Base-by-base conservation (phyloP, 106 monocot genomes). In the Allium fistulosum region DNA sequence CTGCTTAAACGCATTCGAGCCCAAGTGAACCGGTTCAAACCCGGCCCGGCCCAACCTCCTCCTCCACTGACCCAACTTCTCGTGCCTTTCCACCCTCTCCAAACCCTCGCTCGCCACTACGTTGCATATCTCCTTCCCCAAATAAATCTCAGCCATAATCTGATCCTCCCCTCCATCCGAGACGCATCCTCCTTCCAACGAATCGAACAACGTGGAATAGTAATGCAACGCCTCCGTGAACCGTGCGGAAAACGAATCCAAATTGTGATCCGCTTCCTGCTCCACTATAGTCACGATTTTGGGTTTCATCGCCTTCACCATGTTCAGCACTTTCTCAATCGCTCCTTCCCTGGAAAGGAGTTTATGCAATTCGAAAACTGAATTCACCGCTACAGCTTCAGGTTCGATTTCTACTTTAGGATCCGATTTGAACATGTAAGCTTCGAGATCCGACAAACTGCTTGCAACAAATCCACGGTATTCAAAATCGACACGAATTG, bases 171-270 rank as follows among this genome's bases (percentile, higher is more conserved):
- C 63, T 57, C 58, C 74, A 13, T 64, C 64, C 12, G 64, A n/a
- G 37, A 22, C 52, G 22, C 58, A 56, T 26, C 75, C 58, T 51
- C 85, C 80, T 62, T 91, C 95, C 57, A 95, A 70, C 11, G 91
- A 95, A 67, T 95, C 95, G 69, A 95, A 96, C 96, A 96, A 91
- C 66, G 88, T 88, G 6, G 91, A 95, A 71, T 96, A 96, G 76
- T 96, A 96, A 80, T 97, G 96, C 58, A 92, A 73, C 2, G 96
- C 86, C 75, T 97, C 96, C 3, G 80, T 97, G 86, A 97, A 97
- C 48, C 96, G 75, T 48, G 82, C 96, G 27, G 80, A 7, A 65
- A 92, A 92, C 9, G 80, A 61, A 6, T 84, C 84, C 8, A 62
- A 16, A 82, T 96, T 96, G 84, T 96, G 91, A 80, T 82, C 86